Evolutionary conservation across 2,329 filamentous ascomycete genomes (phyloP), one percentile per base, ranked within the genome.

Genomic region (Rutstroemia sp.): DNA sequence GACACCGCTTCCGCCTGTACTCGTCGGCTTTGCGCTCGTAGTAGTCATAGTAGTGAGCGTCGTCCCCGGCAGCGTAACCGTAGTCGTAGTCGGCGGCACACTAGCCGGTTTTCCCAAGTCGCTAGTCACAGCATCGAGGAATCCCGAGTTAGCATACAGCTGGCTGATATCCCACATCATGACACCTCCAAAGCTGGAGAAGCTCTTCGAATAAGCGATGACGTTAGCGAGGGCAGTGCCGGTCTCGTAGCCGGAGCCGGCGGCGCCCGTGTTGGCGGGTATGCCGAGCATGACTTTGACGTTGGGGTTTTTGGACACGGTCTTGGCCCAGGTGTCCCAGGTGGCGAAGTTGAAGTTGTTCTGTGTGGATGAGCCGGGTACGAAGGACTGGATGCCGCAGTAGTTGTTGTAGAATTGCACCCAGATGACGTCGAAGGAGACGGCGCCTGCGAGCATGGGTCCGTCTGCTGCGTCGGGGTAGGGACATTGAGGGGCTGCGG

Each of bases 111-210:
- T 34, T 1, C 50, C 57, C 25, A 67, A 44, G 52, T 61, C 57
- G 14, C 16, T 46, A 6, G 16, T 48, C 5, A 64, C 57, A 1
- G 30, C 42, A 39, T 55, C 48, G 9, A 86, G 70, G 66, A 83
- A 84, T 1, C 80, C 82, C 2, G 62, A 37, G 68, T 86, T 86
- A n/a, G 71, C 70, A 60, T 77, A 83, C 2, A 79, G 74, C 71
- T 85, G 82, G 30, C 74, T 79, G 70, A 79, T 79, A 68, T 88
- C 84, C 84, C 83, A 87, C 72, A 86, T 75, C 84, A 87, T 86
- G 27, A 84, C 76, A 30, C 84, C 84, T 7, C 83, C 84, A 63
- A 87, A 87, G 68, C 77, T 84, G 3, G 72, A 68, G 64, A 78
- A 87, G 42, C 70, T 67, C 69, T 78, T 77, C 46, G 71, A 74